These are phyloP conservation scores for Termitomyces sp. DNA, from an alignment of 768 basidiomycete genomes.

Conservation along the genomic window DNA sequence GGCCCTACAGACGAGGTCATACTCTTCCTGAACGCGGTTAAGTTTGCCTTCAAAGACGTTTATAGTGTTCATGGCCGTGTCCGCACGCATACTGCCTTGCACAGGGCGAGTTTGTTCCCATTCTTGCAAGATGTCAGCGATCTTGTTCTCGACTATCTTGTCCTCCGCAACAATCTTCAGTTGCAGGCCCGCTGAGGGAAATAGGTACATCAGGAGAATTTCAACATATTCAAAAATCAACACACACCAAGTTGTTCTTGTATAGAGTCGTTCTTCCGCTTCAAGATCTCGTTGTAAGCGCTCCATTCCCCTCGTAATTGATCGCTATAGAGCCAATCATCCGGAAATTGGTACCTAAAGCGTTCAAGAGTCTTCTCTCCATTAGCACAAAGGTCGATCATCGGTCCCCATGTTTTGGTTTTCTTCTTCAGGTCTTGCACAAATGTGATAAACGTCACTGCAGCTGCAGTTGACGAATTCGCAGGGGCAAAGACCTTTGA, in stretches of 20 bases:
- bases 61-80: slow-evolving; percentile 94
- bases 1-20: slow-evolving; percentile 91
- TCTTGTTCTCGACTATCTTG: slow-evolving; percentile 96
- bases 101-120: slow-evolving; percentile 98
- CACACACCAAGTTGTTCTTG: slow-evolving; percentile 91
- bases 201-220: background rate
- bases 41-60: slow-evolving; percentile 93
- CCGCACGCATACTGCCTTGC: slow-evolving; percentile 94
- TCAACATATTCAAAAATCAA: background rate
- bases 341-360: slow-evolving; percentile 94
- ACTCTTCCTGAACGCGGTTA: slow-evolving; percentile 87
- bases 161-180: slow-evolving; percentile 99
- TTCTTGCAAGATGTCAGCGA: slow-evolving; percentile 83
- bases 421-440: slow-evolving; percentile 99
- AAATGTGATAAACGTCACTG: slow-evolving; percentile 98
- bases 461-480: slow-evolving; percentile 94
- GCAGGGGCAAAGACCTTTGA: slow-evolving; percentile 63
- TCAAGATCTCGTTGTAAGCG: slow-evolving; percentile 96
- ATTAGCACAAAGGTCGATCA: slow-evolving; percentile 90
- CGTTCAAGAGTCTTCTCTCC: slow-evolving; percentile 98
- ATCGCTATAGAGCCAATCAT: slow-evolving; percentile 98
- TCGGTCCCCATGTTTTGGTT: slow-evolving; percentile 93
- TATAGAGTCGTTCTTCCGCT: slow-evolving; percentile 96
- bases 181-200: slow-evolving; percentile 80
- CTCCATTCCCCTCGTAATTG: slow-evolving; percentile 98